Evolutionary conservation across 768 basidiomycete species (phyloP).

Genomic region (Lactarius hengduanensis): DNA sequence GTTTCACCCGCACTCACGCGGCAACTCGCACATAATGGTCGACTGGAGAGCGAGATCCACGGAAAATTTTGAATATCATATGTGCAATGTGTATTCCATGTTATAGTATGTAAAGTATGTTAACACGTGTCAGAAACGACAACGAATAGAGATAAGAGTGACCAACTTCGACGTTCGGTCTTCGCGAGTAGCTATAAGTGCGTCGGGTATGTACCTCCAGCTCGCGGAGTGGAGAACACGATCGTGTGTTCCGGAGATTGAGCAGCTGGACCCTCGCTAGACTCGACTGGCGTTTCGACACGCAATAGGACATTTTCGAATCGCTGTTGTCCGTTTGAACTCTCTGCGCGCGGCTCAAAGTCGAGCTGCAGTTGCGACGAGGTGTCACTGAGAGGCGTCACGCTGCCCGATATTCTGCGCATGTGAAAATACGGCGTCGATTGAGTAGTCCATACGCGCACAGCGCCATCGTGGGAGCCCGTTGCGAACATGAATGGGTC

Average conservation of each 20-base stretch:
- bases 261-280: constrained; percentile 11
- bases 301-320: constrained; percentile 8
- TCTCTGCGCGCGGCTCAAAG: constrained; percentile 14
- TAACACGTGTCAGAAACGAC: neutral
- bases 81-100: constrained; percentile 1
- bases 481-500: constrained; percentile 71
- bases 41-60: constrained; percentile 5
- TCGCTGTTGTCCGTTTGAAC: constrained; percentile 14
- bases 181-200: neutral
- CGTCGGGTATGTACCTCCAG: constrained; percentile 1
- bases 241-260: constrained; percentile 19
- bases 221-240: constrained; percentile 14
- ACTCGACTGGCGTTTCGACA: constrained; percentile 12
- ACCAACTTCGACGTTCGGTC: neutral
- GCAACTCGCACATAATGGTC: constrained; percentile 13
- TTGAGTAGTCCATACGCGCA: constrained; percentile 68
- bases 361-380: constrained; percentile 24
- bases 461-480: constrained; percentile 72
- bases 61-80: neutral
- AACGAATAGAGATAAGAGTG: constrained; percentile 1
- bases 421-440: constrained; percentile 15
- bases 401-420: constrained; percentile 19
- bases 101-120: neutral
- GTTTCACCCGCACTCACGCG: neutral
- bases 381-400: constrained; percentile 22